Conservation (phyloP, 2,329 filamentous ascomycete species). For the Lachnellula occidentalis region DNA sequence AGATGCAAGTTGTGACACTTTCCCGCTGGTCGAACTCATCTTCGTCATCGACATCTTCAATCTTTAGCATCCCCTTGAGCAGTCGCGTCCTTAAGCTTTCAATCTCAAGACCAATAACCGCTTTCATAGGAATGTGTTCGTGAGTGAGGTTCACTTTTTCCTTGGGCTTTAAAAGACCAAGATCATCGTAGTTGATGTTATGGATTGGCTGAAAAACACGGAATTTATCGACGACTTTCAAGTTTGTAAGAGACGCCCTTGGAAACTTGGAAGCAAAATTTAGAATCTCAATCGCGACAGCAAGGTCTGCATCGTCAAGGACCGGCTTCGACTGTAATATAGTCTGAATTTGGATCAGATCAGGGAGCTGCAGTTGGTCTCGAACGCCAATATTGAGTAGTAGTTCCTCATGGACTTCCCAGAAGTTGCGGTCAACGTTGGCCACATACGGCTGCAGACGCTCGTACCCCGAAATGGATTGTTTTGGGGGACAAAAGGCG, state of each 20-base stretch:
- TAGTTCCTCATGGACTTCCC: slow-evolving; percentile 14
- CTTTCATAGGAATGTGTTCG: slow-evolving; percentile 14
- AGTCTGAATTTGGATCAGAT: slow-evolving; percentile 21
- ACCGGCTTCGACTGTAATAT: slow-evolving; percentile 15
- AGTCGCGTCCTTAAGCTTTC: slow-evolving; percentile 15
- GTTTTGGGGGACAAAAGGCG: slow-evolving; percentile 14
- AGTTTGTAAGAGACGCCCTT: slow-evolving; percentile 1
- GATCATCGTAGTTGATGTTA: slow-evolving; percentile 20
- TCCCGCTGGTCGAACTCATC: slow-evolving; percentile 32
- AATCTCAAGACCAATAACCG: slow-evolving; percentile 15
- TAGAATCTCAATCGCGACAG: slow-evolving; percentile 24
- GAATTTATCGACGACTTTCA: slow-evolving; percentile 21
- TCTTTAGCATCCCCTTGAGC: slow-evolving; percentile 18
- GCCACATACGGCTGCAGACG: slow-evolving; percentile 20
- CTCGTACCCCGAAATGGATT: slow-evolving; percentile 7
- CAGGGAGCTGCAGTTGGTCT: slow-evolving; percentile 10
- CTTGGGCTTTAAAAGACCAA: background rate
- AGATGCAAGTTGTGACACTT: slow-evolving; percentile 27
- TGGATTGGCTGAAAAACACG: slow-evolving; percentile 15
- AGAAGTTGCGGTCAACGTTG: slow-evolving; percentile 22
- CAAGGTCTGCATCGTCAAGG: slow-evolving; percentile 18
- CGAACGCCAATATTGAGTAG: slow-evolving; percentile 19
- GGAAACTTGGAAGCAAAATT: slow-evolving; percentile 14
- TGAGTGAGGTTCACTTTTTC: slow-evolving; percentile 19
- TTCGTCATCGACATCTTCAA: slow-evolving; percentile 24